Conservation (phyloP, 352 stramenopile species). For the Phytophthora chlamydospora region DNA sequence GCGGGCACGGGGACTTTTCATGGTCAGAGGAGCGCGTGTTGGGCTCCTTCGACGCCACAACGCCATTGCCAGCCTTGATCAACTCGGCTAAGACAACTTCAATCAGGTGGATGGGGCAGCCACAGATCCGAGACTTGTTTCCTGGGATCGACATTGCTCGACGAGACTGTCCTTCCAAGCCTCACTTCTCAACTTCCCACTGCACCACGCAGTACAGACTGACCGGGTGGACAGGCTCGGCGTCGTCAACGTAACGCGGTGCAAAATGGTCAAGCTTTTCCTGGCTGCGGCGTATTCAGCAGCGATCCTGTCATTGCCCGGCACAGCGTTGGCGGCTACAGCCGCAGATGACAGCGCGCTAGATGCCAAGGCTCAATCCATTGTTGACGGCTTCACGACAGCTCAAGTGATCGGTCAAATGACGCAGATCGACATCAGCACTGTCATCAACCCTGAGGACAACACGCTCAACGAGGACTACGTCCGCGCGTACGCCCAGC, state of each 20-base stretch:
- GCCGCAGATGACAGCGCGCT: constrained; percentile 6
- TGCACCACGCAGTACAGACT: constrained; percentile 19
- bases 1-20: constrained; percentile 12
- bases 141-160: constrained; percentile 10
- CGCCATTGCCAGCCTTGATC: constrained; percentile 4
- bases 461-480: constrained; percentile 57
- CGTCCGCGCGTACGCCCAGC: constrained; percentile 64
- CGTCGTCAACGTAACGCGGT: constrained; percentile 2
- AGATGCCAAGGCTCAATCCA: constrained; percentile 27
- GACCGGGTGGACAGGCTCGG: constrained; percentile 7
- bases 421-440: constrained; percentile 87
- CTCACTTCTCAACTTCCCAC: constrained; percentile 30
- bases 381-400: constrained; percentile 28
- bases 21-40: constrained; percentile 7
- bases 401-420: constrained; percentile 83
- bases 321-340: constrained; percentile 7
- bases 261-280: constrained; percentile 24
- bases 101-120: constrained; percentile 22
- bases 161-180: constrained; percentile 4
- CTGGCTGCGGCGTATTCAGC: constrained; percentile 12
- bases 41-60: constrained; percentile 17
- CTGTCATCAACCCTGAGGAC: constrained; percentile 65
- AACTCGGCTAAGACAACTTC: constrained; percentile 4
- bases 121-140: constrained; percentile 3
- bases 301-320: constrained; percentile 8